These are phyloP conservation scores for Limtongia smithiae DNA, from an alignment of 805 yeast genomes.

Conservation along the genomic window DNA sequence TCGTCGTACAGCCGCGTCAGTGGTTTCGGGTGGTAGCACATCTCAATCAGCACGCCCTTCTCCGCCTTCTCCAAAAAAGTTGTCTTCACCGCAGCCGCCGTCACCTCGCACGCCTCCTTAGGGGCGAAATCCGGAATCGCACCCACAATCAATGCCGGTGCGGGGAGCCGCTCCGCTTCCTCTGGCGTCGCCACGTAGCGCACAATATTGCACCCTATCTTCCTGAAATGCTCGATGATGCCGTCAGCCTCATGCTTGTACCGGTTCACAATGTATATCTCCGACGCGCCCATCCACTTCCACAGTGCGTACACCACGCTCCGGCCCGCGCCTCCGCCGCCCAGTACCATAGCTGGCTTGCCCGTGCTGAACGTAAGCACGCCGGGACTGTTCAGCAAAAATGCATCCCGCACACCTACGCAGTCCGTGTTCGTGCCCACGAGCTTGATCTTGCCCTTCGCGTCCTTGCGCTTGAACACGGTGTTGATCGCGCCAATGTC, in stretches of 20 bases:
- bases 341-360: conserved; percentile 1
- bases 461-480: conserved; percentile 1
- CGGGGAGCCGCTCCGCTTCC: too few relatives aligned
- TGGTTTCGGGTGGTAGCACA: conserved; percentile 10
- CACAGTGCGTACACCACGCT: conserved; percentile 1
- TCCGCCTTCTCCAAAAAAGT: not conserved
- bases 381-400: conserved; percentile 2
- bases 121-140: too few relatives aligned
- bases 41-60: conserved; percentile 5
- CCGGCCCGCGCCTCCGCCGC: conserved; percentile 4
- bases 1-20: not conserved
- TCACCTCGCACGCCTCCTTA: too few relatives aligned
- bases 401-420: conserved; percentile 9
- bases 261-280: conserved; percentile 1
- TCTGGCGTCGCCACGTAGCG: too few relatives aligned
- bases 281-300: not conserved
- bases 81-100: not conserved
- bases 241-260: not conserved
- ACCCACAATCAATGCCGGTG: too few relatives aligned
- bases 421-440: conserved; percentile 13
- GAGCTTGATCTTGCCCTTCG: not conserved
- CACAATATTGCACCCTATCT: too few relatives aligned
- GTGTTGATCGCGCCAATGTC: conserved; percentile 9
- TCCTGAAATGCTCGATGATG: too few relatives aligned
- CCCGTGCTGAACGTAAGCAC: not conserved